These are phyloP conservation scores for Gnomoniopsis smithogilvyi DNA, from an alignment of 2,329 filamentous ascomycete species.

Conservation along the genomic window DNA sequence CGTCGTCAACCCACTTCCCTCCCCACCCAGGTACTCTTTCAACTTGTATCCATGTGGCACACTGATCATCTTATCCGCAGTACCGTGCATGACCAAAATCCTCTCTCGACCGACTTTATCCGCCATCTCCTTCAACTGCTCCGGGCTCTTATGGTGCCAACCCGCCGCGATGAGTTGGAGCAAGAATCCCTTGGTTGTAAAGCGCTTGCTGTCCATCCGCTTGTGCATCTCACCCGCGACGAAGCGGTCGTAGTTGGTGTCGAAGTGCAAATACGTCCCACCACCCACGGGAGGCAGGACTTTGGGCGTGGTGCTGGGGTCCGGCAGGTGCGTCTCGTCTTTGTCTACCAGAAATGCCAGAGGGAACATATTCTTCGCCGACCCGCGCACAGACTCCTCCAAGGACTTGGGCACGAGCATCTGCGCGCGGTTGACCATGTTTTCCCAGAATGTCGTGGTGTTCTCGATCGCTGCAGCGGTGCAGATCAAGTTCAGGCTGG, in stretches of 20 bases:
- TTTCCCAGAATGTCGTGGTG: constrained; percentile 60
- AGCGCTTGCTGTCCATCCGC: constrained; percentile 56
- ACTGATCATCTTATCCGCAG: constrained; percentile 73
- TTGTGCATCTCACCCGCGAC: constrained; percentile 77
- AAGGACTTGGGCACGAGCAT: constrained; percentile 68
- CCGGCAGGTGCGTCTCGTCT: constrained; percentile 55
- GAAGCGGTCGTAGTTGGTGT: constrained; percentile 77
- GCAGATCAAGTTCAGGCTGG: constrained; percentile 56
- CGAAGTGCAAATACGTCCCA: constrained; percentile 52
- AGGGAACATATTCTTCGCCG: constrained; percentile 65
- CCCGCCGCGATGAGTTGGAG: constrained; percentile 75
- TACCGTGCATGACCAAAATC: constrained; percentile 77
- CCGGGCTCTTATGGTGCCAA: constrained; percentile 72
- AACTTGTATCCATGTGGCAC: constrained; percentile 67
- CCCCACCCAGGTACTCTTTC: constrained; percentile 54
- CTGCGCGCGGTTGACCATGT: constrained; percentile 53
- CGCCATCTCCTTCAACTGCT: constrained; percentile 63
- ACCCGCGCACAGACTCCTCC: constrained; percentile 62
- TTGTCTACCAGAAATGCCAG: constrained; percentile 58
- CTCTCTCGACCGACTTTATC: constrained; percentile 68
- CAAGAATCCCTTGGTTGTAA: constrained; percentile 66
- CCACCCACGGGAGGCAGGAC: constrained; percentile 30
- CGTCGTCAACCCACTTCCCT: constrained; percentile 33
- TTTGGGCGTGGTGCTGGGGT: constrained; percentile 36
- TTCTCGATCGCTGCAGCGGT: constrained; percentile 61